A percentile compares a stretch with the other conserved stretches of the same genome.
These are phyloP conservation scores for Coemansia sp. DNA, from an alignment of 192 early-diverging fungal species.

Conservation along the genomic window DNA sequence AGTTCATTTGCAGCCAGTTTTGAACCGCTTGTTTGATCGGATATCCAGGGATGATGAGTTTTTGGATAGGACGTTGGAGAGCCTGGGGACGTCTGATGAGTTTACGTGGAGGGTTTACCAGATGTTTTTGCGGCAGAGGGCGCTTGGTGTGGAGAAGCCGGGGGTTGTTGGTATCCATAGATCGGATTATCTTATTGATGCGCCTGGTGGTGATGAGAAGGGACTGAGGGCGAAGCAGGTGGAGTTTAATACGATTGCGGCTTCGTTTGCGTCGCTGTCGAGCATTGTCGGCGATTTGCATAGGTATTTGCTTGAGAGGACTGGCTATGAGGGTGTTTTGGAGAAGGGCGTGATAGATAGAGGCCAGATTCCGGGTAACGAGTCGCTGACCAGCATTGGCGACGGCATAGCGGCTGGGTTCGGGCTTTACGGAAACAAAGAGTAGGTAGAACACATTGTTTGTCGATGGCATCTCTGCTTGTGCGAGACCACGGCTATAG, in stretches of 20 bases:
- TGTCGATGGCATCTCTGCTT: too few relatives aligned
- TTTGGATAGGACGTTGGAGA: slow-evolving; percentile 53
- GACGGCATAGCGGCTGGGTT: slow-evolving; percentile 72
- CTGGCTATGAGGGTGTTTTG: slow-evolving; percentile 30
- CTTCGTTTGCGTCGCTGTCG: slow-evolving; percentile 85
- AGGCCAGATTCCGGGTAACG: slow-evolving; percentile 61
- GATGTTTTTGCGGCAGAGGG: slow-evolving; percentile 67
- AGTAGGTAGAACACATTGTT: slow-evolving; percentile 14
- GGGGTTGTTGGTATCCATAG: slow-evolving; percentile 83
- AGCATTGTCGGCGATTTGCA: slow-evolving; percentile 74
- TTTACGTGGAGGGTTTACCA: slow-evolving; percentile 73
- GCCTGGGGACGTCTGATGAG: slow-evolving; percentile 67
- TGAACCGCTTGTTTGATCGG: slow-evolving; percentile 77
- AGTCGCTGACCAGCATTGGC: slow-evolving; percentile 66
- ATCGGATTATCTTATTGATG: slow-evolving; percentile 89
- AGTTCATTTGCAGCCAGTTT: slow-evolving; percentile 68
- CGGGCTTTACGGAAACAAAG: slow-evolving; percentile 32
- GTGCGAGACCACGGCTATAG: too few relatives aligned
- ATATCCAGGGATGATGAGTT: slow-evolving; percentile 76
- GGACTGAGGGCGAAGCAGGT: slow-evolving; percentile 71
- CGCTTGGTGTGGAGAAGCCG: slow-evolving; percentile 41
- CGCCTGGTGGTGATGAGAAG: slow-evolving; percentile 41
- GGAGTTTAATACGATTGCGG: slow-evolving; percentile 94
- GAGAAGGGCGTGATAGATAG: slow-evolving; percentile 7
- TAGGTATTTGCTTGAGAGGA: slow-evolving; percentile 32